phyloP scores from a whole-genome alignment of 164 flowering plant genomes.

The Vitis vinifera region ASM3070453v1 NC_081808.1:25624001-25624500 shows the following conservation, averaged over 20 bases:
- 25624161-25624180: slow-evolving; percentile 61
- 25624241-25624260: slow-evolving; percentile 33
- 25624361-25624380: slow-evolving; percentile 47
- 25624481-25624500: slow-evolving; percentile 89
- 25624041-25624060: slow-evolving; percentile 61
- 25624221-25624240: slow-evolving; percentile 26
- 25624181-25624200: slow-evolving; percentile 83
- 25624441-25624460: slow-evolving; percentile 55
- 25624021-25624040: slow-evolving; percentile 72
- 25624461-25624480: slow-evolving; percentile 80
- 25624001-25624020: slow-evolving; percentile 60
- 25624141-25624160: slow-evolving; percentile 30
- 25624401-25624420: slow-evolving; percentile 64
- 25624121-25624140: slow-evolving; percentile 57
- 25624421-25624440: slow-evolving; percentile 75
- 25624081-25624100: slow-evolving; percentile 20
- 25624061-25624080: slow-evolving; percentile 18
- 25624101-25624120: slow-evolving; percentile 62
- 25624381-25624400: slow-evolving; percentile 44
- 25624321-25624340: slow-evolving; percentile 68
- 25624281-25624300: slow-evolving; percentile 62
- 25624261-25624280: slow-evolving; percentile 34
- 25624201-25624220: slow-evolving; percentile 55
- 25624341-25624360: slow-evolving; percentile 62
- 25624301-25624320: slow-evolving; percentile 70